phyloP scores from a whole-genome alignment of 371 early-diverging fungal genomes.

The Mucor saturninus region DNA sequence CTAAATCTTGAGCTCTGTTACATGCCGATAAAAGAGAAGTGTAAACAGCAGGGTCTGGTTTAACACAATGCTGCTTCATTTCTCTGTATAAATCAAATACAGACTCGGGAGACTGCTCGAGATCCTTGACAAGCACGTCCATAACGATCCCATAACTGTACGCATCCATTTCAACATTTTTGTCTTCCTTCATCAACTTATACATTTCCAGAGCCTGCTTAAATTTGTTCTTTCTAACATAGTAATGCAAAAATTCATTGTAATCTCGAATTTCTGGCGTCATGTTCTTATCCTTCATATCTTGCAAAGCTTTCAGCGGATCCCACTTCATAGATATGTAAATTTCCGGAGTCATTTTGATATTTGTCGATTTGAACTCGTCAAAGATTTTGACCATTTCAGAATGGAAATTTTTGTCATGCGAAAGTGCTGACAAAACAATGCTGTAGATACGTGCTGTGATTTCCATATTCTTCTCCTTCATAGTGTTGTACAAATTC shows the following conservation, averaged over 20 bases:
- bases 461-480: constrained; percentile 29
- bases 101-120: constrained; percentile 15
- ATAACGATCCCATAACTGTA: constrained; percentile 47
- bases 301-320: constrained; percentile 29
- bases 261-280: constrained; percentile 28
- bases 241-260: constrained; percentile 33
- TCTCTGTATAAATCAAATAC: constrained; percentile 43
- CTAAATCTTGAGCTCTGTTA: constrained; percentile 22
- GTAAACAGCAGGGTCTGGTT: constrained; percentile 38
- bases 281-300: constrained; percentile 20
- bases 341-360: constrained; percentile 14
- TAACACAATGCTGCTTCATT: constrained; percentile 34
- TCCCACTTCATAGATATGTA: constrained; percentile 35
- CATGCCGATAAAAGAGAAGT: constrained; percentile 40
- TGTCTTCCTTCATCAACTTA: constrained; percentile 29
- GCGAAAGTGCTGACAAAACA: constrained; percentile 19
- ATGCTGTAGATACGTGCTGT: constrained; percentile 37
- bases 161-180: constrained; percentile 27
- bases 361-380: constrained; percentile 12
- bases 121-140: constrained; percentile 42
- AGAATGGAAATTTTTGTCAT: not conserved
- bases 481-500: constrained; percentile 47
- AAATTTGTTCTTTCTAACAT: constrained; percentile 37
- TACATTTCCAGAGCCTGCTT: constrained; percentile 39
- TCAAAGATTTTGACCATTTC: constrained; percentile 21